phyloP scores from a whole-genome alignment of 768 basidiomycete species.

The Daedaleopsis sinensis region DNA sequence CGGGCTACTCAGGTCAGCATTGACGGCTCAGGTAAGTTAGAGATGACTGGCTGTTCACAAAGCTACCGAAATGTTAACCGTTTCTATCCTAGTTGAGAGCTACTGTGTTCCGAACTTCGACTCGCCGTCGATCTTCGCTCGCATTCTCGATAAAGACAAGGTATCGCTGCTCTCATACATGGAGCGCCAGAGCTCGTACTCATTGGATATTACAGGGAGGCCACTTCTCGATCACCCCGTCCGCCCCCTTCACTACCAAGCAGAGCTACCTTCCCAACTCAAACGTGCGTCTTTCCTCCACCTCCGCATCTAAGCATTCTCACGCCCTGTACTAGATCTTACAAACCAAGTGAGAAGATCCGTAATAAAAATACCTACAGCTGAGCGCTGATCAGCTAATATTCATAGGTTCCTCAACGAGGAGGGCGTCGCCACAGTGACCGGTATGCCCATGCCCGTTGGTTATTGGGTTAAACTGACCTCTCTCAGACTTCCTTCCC shows the following conservation, averaged over 20 bases:
- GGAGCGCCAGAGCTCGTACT: not conserved
- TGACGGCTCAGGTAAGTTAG: slow-evolving; percentile 72
- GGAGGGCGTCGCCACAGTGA: slow-evolving; percentile 82
- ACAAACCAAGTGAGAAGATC: slow-evolving; percentile 66
- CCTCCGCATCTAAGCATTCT: not conserved
- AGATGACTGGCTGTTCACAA: not conserved
- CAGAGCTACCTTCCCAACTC: slow-evolving; percentile 85
- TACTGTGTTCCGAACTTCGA: slow-evolving; percentile 95
- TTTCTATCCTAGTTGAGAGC: slow-evolving; percentile 66
- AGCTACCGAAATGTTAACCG: not conserved
- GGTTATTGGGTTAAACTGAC: slow-evolving; percentile 4
- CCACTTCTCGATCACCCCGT: slow-evolving; percentile 88
- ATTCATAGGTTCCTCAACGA: slow-evolving; percentile 75
- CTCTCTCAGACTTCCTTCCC: slow-evolving; percentile 71
- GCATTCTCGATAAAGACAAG: slow-evolving; percentile 86
- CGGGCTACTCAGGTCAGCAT: slow-evolving; percentile 55
- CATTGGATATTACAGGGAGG: slow-evolving; percentile 60
- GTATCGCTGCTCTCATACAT: slow-evolving; percentile 24
- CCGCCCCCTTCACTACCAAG: slow-evolving; percentile 68
- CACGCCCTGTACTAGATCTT: slow-evolving; percentile 54
- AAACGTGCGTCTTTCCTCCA: slow-evolving; percentile 52
- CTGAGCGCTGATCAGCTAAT: not conserved
- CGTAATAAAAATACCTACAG: not conserved
- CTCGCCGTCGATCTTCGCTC: slow-evolving; percentile 89
- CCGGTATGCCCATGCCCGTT: slow-evolving; percentile 48